Conservation (phyloP, 2,329 filamentous ascomycete species). For the Fusarium mexicanum region DNA sequence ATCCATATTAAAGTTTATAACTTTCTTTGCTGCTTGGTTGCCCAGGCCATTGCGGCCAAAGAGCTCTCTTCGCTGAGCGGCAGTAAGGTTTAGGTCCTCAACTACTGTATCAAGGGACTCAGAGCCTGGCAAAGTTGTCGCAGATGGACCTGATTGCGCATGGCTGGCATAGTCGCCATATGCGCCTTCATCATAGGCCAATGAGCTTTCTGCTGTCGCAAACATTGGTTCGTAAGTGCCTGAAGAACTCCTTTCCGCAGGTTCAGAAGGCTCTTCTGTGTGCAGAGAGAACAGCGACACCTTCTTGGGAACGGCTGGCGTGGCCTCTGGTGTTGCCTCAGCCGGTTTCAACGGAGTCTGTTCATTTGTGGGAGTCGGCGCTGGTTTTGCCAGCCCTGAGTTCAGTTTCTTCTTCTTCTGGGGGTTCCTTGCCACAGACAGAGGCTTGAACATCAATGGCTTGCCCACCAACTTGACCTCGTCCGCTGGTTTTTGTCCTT, state of each 20-base stretch:
- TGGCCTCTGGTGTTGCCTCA: slow-evolving; percentile 18
- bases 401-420: slow-evolving; percentile 71
- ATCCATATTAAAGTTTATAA: slow-evolving; percentile 91
- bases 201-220: slow-evolving; percentile 43
- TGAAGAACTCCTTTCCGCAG: slow-evolving; percentile 33
- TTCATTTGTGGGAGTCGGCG: slow-evolving; percentile 12
- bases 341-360: slow-evolving; percentile 27
- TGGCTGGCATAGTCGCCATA: slow-evolving; percentile 46
- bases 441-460: slow-evolving; percentile 86
- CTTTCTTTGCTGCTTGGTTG: slow-evolving; percentile 58
- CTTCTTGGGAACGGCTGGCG: slow-evolving; percentile 55
- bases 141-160: slow-evolving; percentile 46
- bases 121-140: slow-evolving; percentile 42
- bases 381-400: slow-evolving; percentile 17
- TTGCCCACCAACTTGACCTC: slow-evolving; percentile 79
- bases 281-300: slow-evolving; percentile 76
- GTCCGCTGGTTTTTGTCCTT: slow-evolving; percentile 66
- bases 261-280: slow-evolving; percentile 49
- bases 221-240: slow-evolving; percentile 64
- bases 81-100: slow-evolving; percentile 80
- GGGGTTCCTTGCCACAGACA: slow-evolving; percentile 82
- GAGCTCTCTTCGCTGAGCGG: slow-evolving; percentile 80
- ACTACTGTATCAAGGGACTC: slow-evolving; percentile 77
- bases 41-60: slow-evolving; percentile 73
- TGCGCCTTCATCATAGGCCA: slow-evolving; percentile 31